Evolutionary conservation across 345 rosid genomes (phyloP).

Genomic region (Rhodomyrtus tomentosa): DNA sequence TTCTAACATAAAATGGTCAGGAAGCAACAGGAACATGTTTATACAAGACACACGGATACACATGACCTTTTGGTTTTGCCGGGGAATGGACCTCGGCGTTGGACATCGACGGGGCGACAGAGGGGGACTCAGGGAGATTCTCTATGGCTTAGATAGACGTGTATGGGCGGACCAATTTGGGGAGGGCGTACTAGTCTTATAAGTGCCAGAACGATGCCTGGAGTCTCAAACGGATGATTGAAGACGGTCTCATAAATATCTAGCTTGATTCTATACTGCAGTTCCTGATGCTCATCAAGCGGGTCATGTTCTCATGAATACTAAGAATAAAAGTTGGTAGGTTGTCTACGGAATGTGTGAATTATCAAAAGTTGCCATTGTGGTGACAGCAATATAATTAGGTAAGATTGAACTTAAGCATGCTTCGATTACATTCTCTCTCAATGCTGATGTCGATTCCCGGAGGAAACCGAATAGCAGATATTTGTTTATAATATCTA

Average conservation of each 20-base stretch:
- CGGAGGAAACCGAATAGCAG: not conserved
- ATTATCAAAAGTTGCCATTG: not conserved
- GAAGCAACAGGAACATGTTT: not conserved
- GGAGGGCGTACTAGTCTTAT: not conserved
- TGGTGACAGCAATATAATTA: not conserved
- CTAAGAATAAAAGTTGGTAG: not conserved
- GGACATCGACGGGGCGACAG: not conserved
- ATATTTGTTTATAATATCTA: too few relatives aligned
- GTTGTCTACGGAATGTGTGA: not conserved
- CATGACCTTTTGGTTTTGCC: not conserved
- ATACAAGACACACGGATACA: too few relatives aligned
- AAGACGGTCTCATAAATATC: not conserved
- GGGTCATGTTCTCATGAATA: not conserved
- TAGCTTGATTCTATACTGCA: not conserved
- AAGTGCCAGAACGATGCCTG: not conserved
- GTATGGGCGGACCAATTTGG: not conserved
- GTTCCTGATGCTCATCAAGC: not conserved
- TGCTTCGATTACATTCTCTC: not conserved
- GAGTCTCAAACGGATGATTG: not conserved
- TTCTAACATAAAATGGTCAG: not conserved
- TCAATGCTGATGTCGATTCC: not conserved
- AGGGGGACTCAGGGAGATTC: not conserved
- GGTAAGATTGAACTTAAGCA: not conserved
- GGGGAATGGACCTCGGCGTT: not conserved
- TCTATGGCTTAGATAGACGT: not conserved